Conservation (phyloP, 306 rosid species). For the Citrullus amarus region DNA sequence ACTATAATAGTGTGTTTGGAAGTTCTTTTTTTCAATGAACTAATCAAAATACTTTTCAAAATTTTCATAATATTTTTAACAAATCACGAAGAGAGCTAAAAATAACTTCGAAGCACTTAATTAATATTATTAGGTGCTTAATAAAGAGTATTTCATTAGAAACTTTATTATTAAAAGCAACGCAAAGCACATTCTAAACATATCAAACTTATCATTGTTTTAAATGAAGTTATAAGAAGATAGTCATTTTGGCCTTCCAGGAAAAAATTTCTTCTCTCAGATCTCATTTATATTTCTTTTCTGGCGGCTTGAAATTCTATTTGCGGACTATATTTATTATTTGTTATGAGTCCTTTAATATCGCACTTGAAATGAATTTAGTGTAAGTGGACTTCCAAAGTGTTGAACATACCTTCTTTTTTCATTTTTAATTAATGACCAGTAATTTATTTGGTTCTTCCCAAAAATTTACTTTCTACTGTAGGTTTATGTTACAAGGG, state of each 20-base stretch:
- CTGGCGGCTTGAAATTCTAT: not conserved
- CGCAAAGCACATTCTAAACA: too few relatives aligned
- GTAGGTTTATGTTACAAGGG: conserved; percentile 59
- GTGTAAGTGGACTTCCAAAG: not conserved
- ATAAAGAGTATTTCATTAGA: too few relatives aligned
- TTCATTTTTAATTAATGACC: not conserved
- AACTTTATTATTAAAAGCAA: too few relatives aligned
- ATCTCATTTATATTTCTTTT: not conserved
- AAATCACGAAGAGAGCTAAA: not conserved
- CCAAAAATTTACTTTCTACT: conserved; percentile 6
- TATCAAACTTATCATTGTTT: not conserved
- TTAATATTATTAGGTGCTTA: too few relatives aligned
- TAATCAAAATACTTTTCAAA: not conserved
- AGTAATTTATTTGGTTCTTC: not conserved
- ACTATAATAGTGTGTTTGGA: not conserved
- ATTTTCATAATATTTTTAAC: not conserved
- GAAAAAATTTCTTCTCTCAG: too few relatives aligned
- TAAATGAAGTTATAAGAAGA: not conserved
- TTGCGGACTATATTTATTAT: not conserved
- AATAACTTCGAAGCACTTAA: not conserved
- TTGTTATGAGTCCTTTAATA: not conserved
- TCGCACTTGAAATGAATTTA: not conserved
- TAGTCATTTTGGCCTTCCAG: too few relatives aligned
- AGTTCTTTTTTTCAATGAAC: not conserved
- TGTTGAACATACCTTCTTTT: not conserved